A percentile compares a stretch with the other conserved stretches of the same genome.
Evolutionary conservation across 495 filamentous ascomycete species (phyloP).

Genomic region (Cladorrhinum samala): DNA sequence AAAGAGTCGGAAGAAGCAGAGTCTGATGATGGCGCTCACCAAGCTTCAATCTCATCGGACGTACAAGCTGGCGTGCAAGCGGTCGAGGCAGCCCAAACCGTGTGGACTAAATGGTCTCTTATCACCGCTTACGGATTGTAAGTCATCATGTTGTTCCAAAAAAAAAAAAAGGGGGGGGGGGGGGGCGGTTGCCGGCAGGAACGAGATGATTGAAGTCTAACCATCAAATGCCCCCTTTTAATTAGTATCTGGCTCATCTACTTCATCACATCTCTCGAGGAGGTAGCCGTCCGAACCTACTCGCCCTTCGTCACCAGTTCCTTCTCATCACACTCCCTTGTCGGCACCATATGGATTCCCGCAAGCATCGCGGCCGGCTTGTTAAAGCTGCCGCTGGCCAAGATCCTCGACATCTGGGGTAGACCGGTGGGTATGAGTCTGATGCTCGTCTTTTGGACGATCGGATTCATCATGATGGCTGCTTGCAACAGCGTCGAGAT

Average conservation of each 20-base stretch:
- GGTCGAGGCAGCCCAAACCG: constrained; percentile 10
- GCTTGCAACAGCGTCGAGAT: constrained; percentile 37
- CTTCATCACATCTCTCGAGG: constrained; percentile 45
- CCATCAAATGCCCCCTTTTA: neutral
- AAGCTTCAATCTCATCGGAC: neutral
- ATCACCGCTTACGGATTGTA: constrained; percentile 13
- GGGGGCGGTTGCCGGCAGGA: no score
- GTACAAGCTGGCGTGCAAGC: constrained; percentile 10
- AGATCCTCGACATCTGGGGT: constrained; percentile 62
- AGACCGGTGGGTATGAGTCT: constrained; percentile 36
- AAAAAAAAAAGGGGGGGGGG: neutral
- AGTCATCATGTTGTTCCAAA: neutral
- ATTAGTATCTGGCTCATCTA: constrained; percentile 51
- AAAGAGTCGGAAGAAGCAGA: neutral
- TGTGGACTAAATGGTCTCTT: constrained; percentile 12
- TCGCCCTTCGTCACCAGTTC: constrained; percentile 43
- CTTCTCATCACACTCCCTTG: constrained; percentile 44
- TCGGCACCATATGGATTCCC: constrained; percentile 43
- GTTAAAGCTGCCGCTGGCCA: constrained; percentile 55
- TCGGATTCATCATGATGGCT: constrained; percentile 46
- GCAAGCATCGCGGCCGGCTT: constrained; percentile 56
- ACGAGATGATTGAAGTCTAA: neutral
- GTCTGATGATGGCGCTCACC: neutral
- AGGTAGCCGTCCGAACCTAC: constrained; percentile 34
- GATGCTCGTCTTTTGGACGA: constrained; percentile 19